Conservation (phyloP, 805 yeast genomes). For the Yarrowia bubula region DNA sequence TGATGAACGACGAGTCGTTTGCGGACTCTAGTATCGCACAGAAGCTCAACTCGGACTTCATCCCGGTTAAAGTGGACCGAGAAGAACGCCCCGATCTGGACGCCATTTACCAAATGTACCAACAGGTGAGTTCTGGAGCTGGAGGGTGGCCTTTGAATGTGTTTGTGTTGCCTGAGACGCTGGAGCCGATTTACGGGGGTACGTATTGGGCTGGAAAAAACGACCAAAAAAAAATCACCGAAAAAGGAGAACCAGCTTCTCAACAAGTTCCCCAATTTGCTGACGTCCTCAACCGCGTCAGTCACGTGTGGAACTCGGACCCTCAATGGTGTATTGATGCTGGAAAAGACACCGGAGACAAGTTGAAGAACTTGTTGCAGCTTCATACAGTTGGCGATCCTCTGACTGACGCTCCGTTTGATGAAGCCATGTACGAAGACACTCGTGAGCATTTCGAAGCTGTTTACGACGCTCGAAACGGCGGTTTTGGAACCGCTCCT, state of each 20-base stretch:
- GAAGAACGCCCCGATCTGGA: constrained; percentile 45
- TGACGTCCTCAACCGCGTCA: constrained; percentile 37
- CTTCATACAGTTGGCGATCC: constrained; percentile 31
- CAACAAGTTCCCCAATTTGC: constrained; percentile 33
- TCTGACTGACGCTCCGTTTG: constrained; percentile 19
- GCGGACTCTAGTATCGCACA: constrained; percentile 35
- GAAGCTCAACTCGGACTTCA: constrained; percentile 37
- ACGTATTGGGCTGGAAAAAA: constrained; percentile 40
- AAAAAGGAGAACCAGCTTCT: constrained; percentile 8
- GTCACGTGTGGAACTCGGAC: constrained; percentile 38
- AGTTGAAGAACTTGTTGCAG: constrained; percentile 34
- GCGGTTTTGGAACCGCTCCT: constrained; percentile 42
- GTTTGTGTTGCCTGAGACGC: constrained; percentile 40
- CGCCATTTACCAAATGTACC: constrained; percentile 41
- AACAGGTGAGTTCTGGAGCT: constrained; percentile 41
- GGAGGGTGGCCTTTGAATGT: constrained; percentile 46
- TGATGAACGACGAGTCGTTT: constrained; percentile 41
- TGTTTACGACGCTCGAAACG: constrained; percentile 35
- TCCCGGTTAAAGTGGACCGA: constrained; percentile 43
- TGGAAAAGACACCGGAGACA: constrained; percentile 34
- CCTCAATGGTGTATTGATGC: constrained; percentile 35
- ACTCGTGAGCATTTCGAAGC: constrained; percentile 35
- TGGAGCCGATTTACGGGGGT: constrained; percentile 42
- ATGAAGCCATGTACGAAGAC: constrained; percentile 30
- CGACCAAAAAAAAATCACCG: constrained; percentile 28